Percentiles rank a stretch among this genome's conserved stretches.
Evolutionary conservation across 106 monocot genomes (phyloP).

Genomic region (Dendrobium chrysotoxum): DNA sequence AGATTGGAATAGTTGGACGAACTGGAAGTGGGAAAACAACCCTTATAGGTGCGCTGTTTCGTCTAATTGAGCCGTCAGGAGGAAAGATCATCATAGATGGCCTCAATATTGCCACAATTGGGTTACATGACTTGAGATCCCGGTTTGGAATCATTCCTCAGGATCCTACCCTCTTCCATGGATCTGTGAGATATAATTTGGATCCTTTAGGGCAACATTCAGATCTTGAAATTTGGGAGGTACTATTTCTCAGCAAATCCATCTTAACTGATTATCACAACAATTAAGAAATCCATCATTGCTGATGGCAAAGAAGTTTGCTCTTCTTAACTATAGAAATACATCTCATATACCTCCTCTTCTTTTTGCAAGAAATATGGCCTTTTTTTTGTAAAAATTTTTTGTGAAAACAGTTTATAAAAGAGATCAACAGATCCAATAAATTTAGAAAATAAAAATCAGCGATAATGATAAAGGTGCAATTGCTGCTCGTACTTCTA

Average conservation of each 20-base stretch:
- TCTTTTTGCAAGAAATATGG: not conserved
- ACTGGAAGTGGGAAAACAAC: constrained; percentile 96
- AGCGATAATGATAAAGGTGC: not conserved
- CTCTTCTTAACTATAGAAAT: not conserved
- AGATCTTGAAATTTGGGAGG: constrained; percentile 89
- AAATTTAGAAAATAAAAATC: not conserved
- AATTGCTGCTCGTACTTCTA: not conserved
- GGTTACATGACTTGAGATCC: constrained; percentile 82
- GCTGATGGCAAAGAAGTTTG: not conserved
- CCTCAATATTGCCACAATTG: constrained; percentile 64
- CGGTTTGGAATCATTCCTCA: constrained; percentile 91
- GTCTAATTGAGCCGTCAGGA: constrained; percentile 67
- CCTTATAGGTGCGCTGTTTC: constrained; percentile 67
- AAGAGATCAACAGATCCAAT: not conserved
- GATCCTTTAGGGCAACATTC: constrained; percentile 71
- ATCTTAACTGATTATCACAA: not conserved
- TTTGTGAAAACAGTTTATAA: not conserved
- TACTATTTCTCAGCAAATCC: constrained; percentile 11
- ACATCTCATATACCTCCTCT: not conserved
- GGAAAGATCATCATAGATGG: constrained; percentile 71
- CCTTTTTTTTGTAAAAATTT: not conserved
- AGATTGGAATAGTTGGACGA: constrained; percentile 86
- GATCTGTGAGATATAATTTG: constrained; percentile 80
- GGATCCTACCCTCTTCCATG: constrained; percentile 88
- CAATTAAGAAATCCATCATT: not conserved